Percentiles rank a stretch among this genome's conserved stretches.
phyloP scores from a whole-genome alignment of 371 early-diverging fungal species.

The Mortierella sp. region DNA sequence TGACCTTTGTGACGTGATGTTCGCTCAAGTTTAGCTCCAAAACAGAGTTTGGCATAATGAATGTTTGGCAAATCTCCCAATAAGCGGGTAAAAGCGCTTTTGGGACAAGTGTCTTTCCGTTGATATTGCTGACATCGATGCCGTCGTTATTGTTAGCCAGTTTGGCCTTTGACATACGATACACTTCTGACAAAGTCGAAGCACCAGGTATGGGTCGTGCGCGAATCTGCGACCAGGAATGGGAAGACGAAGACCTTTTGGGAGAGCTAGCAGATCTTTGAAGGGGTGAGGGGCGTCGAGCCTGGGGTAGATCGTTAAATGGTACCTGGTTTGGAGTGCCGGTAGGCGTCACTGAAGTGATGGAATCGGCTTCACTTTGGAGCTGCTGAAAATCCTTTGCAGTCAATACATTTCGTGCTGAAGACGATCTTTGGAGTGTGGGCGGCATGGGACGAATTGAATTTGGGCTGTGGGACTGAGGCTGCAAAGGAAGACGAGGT shows the following conservation, averaged over 20 bases:
- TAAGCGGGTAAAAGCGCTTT: slow-evolving; percentile 35
- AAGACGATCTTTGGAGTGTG: neutral
- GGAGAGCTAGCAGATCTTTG: neutral
- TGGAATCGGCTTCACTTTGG: neutral
- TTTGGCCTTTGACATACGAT: neutral
- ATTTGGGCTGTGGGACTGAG: slow-evolving; percentile 14
- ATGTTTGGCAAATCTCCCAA: slow-evolving; percentile 41
- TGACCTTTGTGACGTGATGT: slow-evolving; percentile 19
- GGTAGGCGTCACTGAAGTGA: neutral
- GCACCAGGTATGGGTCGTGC: neutral
- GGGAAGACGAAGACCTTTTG: neutral
- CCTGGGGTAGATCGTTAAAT: neutral
- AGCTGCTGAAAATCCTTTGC: slow-evolving; percentile 26
- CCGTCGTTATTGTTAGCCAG: neutral
- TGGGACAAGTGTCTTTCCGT: slow-evolving; percentile 30
- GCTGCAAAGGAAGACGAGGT: slow-evolving; percentile 45
- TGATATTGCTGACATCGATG: neutral
- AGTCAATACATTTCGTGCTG: slow-evolving; percentile 23
- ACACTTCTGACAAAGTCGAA: neutral
- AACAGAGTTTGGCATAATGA: slow-evolving; percentile 36
- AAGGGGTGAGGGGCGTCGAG: neutral
- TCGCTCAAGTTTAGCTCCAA: slow-evolving; percentile 36
- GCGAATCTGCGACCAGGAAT: neutral
- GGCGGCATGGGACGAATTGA: neutral
- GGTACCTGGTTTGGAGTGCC: neutral